These are phyloP conservation scores for Suillus ampliporus DNA, from an alignment of 768 basidiomycete species.

Conservation along the genomic window DNA sequence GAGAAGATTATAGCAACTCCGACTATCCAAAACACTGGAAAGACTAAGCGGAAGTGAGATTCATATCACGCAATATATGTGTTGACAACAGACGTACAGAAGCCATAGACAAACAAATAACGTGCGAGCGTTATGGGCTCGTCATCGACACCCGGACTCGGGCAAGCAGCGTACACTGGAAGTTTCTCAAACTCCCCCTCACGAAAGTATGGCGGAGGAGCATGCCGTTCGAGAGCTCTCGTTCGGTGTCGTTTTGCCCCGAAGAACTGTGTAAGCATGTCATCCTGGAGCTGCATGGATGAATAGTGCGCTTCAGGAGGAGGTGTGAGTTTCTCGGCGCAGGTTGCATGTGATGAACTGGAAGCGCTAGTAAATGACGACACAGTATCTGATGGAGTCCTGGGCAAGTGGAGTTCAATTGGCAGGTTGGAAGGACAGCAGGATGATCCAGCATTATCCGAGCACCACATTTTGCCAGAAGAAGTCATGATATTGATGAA, in stretches of 20 bases:
- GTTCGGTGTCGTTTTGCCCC: conserved; percentile 32
- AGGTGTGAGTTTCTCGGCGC: conserved; percentile 16
- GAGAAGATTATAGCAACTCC: conserved; percentile 60
- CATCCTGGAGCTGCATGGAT: conserved; percentile 32
- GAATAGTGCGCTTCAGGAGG: conserved; percentile 30
- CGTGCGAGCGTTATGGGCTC: conserved; percentile 63
- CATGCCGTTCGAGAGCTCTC: conserved; percentile 24
- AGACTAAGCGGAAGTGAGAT: conserved; percentile 44
- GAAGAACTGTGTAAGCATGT: conserved; percentile 38
- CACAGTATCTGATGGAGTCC: conserved; percentile 26
- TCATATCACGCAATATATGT: conserved; percentile 10
- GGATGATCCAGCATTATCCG: conserved; percentile 9
- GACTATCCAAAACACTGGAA: conserved; percentile 66
- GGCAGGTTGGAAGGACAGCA: conserved; percentile 23
- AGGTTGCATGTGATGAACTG: conserved; percentile 5
- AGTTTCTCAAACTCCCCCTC: conserved; percentile 43
- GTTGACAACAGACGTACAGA: conserved; percentile 47
- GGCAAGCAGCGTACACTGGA: conserved; percentile 26
- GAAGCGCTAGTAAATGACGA: conserved; percentile 21
- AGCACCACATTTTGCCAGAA: conserved; percentile 18
- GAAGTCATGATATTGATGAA: conserved; percentile 25
- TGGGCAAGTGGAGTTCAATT: conserved; percentile 27
- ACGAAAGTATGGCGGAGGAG: conserved; percentile 51
- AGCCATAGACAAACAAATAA: conserved; percentile 68
- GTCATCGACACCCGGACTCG: conserved; percentile 29